These are phyloP conservation scores for Cunninghamia lanceolata DNA, from an alignment of 75 land plant species.

Conservation along the genomic window DNA sequence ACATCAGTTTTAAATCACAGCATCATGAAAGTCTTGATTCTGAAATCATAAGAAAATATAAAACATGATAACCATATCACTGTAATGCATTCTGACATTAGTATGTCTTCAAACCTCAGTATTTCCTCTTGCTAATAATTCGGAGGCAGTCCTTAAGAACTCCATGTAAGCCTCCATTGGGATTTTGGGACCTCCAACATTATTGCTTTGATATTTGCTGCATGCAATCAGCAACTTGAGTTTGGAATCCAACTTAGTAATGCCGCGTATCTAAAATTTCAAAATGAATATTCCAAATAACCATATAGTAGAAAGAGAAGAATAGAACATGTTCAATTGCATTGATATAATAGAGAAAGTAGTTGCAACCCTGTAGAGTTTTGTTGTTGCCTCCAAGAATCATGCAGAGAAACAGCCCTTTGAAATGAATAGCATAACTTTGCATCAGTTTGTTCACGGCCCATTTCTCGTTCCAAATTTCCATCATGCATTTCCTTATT, in stretches of 20 bases:
- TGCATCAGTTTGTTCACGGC: slow-evolving; percentile 21
- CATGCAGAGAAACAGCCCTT: slow-evolving; percentile 48
- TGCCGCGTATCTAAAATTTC: not conserved
- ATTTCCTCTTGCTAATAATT: slow-evolving; percentile 75
- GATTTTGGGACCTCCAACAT: not conserved
- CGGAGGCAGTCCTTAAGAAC: slow-evolving; percentile 57
- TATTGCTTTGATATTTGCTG: not conserved
- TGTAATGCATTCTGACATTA: not conserved
- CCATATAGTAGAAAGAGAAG: not conserved
- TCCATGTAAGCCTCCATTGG: slow-evolving; percentile 43
- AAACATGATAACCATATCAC: not conserved
- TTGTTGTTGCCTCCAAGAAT: slow-evolving; percentile 39
- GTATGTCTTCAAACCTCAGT: slow-evolving; percentile 54
- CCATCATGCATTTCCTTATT: slow-evolving; percentile 13
- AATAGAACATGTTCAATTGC: not conserved
- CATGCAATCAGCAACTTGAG: not conserved
- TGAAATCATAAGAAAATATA: not conserved
- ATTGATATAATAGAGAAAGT: not conserved
- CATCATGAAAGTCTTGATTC: not conserved
- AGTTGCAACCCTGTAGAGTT: not conserved
- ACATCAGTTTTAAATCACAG: not conserved
- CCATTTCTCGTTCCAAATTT: not conserved
- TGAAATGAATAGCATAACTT: slow-evolving; percentile 49
- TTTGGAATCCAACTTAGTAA: slow-evolving; percentile 1
- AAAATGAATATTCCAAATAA: not conserved